Conservation (phyloP, 2,329 filamentous ascomycete species). For the Monilinia aucupariae region DNA sequence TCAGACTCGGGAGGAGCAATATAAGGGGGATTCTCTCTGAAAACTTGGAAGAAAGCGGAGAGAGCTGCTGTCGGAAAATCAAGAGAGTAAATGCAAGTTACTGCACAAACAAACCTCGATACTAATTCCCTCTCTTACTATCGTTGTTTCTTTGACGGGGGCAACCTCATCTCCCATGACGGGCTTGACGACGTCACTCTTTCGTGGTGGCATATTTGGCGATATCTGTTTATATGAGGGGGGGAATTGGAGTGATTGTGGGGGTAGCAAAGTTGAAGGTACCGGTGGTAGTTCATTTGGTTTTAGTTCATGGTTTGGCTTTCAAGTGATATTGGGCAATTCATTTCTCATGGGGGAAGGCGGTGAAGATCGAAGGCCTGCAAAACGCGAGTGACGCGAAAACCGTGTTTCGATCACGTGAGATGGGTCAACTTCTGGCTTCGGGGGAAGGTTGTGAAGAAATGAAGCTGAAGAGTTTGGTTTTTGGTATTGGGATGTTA, state of each 20-base stretch:
- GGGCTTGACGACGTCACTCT: conserved; percentile 47
- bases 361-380: neutral
- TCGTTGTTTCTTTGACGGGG: conserved; percentile 27
- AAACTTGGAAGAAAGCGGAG: neutral
- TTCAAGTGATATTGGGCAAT: neutral
- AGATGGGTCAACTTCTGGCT: neutral
- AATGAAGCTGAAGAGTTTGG: neutral
- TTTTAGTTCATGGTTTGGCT: conserved; percentile 4
- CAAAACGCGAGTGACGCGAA: conserved; percentile 11
- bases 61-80: neutral
- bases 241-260: neutral
- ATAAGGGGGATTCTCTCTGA: neutral
- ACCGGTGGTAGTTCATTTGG: neutral
- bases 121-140: conserved; percentile 32
- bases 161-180: conserved; percentile 40
- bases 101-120: conserved; percentile 45
- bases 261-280: neutral
- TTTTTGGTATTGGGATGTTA: neutral
- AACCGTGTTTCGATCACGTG: neutral
- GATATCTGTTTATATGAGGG: neutral
- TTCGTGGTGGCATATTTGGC: conserved; percentile 49
- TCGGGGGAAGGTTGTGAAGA: neutral
- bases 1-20: no score
- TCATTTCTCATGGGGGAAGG: neutral
- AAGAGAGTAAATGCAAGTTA: neutral